phyloP scores from a whole-genome alignment of 768 basidiomycete species.

The Mycena leptocephala region DNA sequence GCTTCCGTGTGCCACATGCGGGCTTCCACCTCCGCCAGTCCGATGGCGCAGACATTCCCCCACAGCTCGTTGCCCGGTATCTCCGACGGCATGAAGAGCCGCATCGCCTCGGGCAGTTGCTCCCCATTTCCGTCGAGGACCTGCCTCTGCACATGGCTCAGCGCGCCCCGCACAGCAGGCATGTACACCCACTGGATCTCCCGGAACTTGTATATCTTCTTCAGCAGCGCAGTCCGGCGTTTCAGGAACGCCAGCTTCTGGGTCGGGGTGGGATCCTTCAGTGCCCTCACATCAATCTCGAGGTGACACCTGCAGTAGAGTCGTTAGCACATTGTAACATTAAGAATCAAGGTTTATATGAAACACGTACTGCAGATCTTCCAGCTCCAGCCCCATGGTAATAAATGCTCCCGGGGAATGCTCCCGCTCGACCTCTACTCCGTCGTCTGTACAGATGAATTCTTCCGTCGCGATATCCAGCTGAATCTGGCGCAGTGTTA shows the following conservation, averaged over 20 bases:
- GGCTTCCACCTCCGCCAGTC: not conserved
- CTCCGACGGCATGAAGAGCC: not conserved
- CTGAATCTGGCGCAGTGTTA: not conserved
- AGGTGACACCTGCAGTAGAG: not conserved
- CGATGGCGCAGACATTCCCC: not conserved
- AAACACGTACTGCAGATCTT: not conserved
- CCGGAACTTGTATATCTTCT: not conserved
- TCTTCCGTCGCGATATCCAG: slow-evolving; percentile 1
- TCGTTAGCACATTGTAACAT: no score
- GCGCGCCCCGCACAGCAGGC: not conserved
- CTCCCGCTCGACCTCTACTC: slow-evolving; percentile 9
- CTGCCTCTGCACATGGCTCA: not conserved
- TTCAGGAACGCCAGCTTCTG: not conserved
- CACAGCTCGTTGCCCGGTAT: not conserved
- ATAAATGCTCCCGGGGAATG: not conserved
- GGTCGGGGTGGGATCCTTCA: not conserved
- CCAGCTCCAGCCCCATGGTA: not conserved
- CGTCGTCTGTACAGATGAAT: not conserved
- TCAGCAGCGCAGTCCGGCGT: not conserved
- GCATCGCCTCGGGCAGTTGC: not conserved
- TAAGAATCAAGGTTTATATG: no score
- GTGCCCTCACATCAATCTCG: not conserved
- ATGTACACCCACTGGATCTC: not conserved
- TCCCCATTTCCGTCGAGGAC: not conserved
- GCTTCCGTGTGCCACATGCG: not conserved